Base-by-base conservation (phyloP, 1,284 basidiomycete genomes). In the Lignosus rhinocerotis region DNA sequence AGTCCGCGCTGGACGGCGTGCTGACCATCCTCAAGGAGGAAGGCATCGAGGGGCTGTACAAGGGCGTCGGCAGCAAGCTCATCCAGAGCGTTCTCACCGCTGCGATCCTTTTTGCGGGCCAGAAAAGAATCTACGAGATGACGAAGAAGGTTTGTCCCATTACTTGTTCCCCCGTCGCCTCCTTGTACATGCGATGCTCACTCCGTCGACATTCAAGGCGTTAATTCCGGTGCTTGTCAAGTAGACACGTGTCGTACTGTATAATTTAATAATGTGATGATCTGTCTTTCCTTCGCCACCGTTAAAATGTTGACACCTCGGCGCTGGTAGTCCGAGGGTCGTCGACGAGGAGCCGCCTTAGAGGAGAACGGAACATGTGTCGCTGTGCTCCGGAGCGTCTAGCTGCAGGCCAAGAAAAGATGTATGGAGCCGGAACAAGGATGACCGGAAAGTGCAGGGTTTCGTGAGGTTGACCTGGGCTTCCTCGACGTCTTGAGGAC, bases 41-140 rank as follows among this genome's bases (percentile, higher is more conserved):
- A 71, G 93, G 94, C 0, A 61, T 94, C 30, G 77, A 76, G 65
- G 94, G 94, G 1, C 74, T 96, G 12, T 97, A 96, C 78, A 90
- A 86, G 67, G 94, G 94, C 5, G 82, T 94, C 39, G 80, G 83
- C 21, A 92, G 87, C 70, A 96, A 97, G 75, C 84, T 98, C 11
- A 65, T 90, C 6, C 95, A 97, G 75, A 94, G 92, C 58, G 92
- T 96, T 2, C 79, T 96, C 45, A 95, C 93, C 6, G 94, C 94
- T 14, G 92, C 93, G 11, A 93, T 96, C 67, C 79, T 96, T 63
- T 96, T 96, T 67, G 90, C 87, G 16, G 85, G 88, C 9, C 93
- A 96, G 73, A 81, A 86, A 65, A 80, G 92, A 61, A 83, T 92
- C 49, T 92, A 87, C 61, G 86, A 90, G 64, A 62, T 86, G 17